Evolutionary conservation across 176 grass and related monocot genomes (phyloP).

Genomic region (Leersia perrieri): DNA sequence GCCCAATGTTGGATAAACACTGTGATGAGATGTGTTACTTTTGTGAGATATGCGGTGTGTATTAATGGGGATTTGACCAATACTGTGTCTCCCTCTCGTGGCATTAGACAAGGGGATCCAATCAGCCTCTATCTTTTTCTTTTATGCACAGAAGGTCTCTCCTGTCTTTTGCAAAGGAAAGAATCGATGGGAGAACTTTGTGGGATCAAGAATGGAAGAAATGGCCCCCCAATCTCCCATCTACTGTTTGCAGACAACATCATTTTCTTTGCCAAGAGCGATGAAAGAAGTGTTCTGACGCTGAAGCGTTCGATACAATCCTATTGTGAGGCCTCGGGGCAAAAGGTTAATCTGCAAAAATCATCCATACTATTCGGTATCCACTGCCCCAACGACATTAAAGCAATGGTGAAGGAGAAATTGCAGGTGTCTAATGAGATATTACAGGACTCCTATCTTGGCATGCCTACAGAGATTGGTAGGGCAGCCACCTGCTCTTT

Average conservation of each 20-base stretch:
- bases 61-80: no score
- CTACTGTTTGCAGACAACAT: background rate
- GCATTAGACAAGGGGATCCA: no score
- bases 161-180: no score
- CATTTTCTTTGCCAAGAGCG: background rate
- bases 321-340: background rate
- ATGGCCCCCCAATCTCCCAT: background rate
- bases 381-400: background rate
- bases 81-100: no score
- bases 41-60: no score
- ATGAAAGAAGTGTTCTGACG: background rate
- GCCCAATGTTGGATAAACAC: no score
- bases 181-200: no score
- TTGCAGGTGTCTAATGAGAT: background rate
- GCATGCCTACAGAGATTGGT: background rate
- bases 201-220: background rate
- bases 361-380: background rate
- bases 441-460: background rate
- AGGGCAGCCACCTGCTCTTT: background rate
- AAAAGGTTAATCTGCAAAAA: background rate
- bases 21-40: no score
- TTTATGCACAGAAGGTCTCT: no score
- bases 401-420: background rate
- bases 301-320: background rate
- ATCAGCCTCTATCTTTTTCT: no score